Evolutionary conservation across 768 basidiomycete species (phyloP), one percentile per base, ranked within the genome.

Genomic region (Lactarius trivialis): DNA sequence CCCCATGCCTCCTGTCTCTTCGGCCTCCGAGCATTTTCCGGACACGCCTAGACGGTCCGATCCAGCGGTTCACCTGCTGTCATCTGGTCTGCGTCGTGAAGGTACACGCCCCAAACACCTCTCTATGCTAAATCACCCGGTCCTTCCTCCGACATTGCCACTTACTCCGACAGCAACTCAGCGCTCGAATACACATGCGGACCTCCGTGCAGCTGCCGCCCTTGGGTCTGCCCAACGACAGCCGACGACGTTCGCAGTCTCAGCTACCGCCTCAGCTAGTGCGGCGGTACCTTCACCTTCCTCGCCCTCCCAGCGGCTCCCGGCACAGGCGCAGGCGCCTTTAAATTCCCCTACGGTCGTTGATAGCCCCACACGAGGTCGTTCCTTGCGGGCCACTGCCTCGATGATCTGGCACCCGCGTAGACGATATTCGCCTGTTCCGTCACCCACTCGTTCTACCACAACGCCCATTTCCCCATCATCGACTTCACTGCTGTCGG

Each of bases 61-160:
- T 4, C 15, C 54, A 17, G 54, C 21, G 17, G 39, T 37, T 4
- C 55, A 19, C 37, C 45, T 55, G 24, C 36, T 17, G 21, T 55
- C 56, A 17, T n/a, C 30, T 11, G 39, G 39, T 12, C 34, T 55
- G 33, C 63, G 37, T 54, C 54, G 58, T 37, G 36, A 41, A 48
- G 34, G 50, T 51, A 39, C 50, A 12, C 64, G 64, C 49, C 58
- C 56, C 41, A 65, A 65, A 32, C 66, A 65, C 53, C 55, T 61
- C 21, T 67, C 64, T 33, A 56, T 65, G 50, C 36, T 53, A 24
- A 61, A 56, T 39, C 41, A 41, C 14, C 64, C 64, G 15, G 57
- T 50, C 21, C n/a, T 24, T 8, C 63, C 55, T 21, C 34, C 58
- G 51, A 55, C 52, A 2, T 48, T 57, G 14, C 56, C 59, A 37